These are phyloP conservation scores for Eucalyptus brandiana DNA, from an alignment of 345 rosid species.

Conservation along the genomic window DNA sequence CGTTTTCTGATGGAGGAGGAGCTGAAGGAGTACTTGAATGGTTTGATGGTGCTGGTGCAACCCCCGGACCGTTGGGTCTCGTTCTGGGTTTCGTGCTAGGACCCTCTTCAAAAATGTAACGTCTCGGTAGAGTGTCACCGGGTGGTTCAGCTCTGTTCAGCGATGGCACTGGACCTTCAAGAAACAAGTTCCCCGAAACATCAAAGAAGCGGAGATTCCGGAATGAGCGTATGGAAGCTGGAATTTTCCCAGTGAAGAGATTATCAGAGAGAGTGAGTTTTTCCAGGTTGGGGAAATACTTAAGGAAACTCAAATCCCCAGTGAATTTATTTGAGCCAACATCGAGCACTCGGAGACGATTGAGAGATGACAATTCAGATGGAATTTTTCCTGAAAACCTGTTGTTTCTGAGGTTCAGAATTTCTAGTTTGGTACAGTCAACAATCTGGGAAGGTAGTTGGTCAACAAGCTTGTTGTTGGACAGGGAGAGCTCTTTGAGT, in stretches of 20 bases:
- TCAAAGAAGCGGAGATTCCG: slow-evolving; percentile 69
- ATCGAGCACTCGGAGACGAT: slow-evolving; percentile 61
- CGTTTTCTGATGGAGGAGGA: neutral
- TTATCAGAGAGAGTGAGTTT: slow-evolving; percentile 62
- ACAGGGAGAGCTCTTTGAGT: slow-evolving; percentile 60
- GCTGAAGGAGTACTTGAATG: neutral
- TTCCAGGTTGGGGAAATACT: slow-evolving; percentile 63
- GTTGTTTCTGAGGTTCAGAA: slow-evolving; percentile 62
- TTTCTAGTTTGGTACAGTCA: slow-evolving; percentile 62
- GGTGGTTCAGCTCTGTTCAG: slow-evolving; percentile 26
- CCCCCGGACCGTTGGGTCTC: neutral
- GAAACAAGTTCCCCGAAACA: slow-evolving; percentile 59
- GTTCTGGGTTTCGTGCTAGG: neutral
- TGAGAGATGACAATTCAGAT: slow-evolving; percentile 34
- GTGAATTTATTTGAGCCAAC: slow-evolving; percentile 49
- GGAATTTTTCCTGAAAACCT: slow-evolving; percentile 58
- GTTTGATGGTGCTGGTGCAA: neutral
- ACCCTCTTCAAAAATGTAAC: slow-evolving; percentile 47
- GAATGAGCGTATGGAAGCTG: slow-evolving; percentile 45
- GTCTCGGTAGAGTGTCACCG: slow-evolving; percentile 24
- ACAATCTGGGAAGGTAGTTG: slow-evolving; percentile 44
- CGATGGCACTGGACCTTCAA: slow-evolving; percentile 46
- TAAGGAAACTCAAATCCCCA: slow-evolving; percentile 70
- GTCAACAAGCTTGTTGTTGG: slow-evolving; percentile 51
- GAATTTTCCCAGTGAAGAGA: slow-evolving; percentile 71